Evolutionary conservation across 2,329 filamentous ascomycete species (phyloP).

Genomic region (Fusarium mangiferae): DNA sequence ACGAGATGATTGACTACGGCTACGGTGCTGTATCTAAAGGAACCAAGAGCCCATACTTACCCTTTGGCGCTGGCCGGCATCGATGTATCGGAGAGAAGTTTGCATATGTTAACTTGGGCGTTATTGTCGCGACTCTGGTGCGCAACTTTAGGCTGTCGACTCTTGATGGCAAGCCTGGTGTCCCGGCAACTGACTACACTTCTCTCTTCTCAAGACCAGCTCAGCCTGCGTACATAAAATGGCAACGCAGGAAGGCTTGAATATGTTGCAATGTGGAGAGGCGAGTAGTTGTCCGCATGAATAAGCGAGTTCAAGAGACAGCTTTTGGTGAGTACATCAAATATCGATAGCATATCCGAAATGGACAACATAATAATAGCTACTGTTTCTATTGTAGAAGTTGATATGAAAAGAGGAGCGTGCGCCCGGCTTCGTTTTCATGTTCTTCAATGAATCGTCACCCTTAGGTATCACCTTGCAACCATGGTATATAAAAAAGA

Average conservation of each 20-base stretch:
- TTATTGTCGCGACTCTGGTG: conserved; percentile 71
- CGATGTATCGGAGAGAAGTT: conserved; percentile 82
- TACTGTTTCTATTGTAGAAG: conserved; percentile 36
- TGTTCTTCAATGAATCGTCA: conserved; percentile 38
- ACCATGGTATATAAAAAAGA: conserved; percentile 40
- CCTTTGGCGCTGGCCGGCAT: conserved; percentile 78
- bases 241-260: conserved; percentile 43
- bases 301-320: neutral
- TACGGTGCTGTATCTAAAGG: conserved; percentile 48
- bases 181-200: conserved; percentile 74
- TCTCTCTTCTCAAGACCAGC: conserved; percentile 55
- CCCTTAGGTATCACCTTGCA: conserved; percentile 14
- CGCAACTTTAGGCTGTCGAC: conserved; percentile 70
- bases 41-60: conserved; percentile 61
- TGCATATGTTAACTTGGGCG: conserved; percentile 74
- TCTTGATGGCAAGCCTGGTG: conserved; percentile 61
- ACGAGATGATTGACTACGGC: conserved; percentile 45
- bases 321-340: neutral
- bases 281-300: neutral
- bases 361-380: conserved; percentile 12
- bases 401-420: conserved; percentile 17
- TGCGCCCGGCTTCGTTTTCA: conserved; percentile 25
- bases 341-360: neutral
- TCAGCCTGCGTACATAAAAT: conserved; percentile 48
- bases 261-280: neutral